phyloP scores from a whole-genome alignment of 306 rosid genomes.

The Ochetophila trinervis region DNA sequence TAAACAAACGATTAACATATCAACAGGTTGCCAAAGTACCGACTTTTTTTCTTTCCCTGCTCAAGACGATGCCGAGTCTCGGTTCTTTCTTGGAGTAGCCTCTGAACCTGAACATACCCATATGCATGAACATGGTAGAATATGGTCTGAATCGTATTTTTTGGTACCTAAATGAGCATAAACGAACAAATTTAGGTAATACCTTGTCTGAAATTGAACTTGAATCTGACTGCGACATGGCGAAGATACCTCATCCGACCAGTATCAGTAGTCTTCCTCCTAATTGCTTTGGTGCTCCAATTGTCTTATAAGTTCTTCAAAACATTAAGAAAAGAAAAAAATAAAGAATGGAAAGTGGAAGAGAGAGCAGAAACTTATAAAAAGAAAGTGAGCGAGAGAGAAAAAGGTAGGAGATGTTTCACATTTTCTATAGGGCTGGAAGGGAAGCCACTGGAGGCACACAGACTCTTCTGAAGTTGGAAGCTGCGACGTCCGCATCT shows the following conservation, averaged over 20 bases:
- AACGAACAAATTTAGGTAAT: too few species aligned
- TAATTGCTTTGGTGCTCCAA: conserved; percentile 3
- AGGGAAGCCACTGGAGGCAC: conserved; percentile 6
- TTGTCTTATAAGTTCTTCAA: neutral
- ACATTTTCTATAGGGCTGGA: conserved; percentile 11
- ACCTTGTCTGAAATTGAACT: conserved; percentile 8
- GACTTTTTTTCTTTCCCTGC: neutral
- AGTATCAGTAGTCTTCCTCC: conserved; percentile 5
- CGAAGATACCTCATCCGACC: conserved; percentile 10
- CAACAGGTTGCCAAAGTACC: too few species aligned
- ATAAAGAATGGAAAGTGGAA: neutral
- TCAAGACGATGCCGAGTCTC: neutral
- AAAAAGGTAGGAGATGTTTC: neutral
- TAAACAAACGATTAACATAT: too few species aligned
- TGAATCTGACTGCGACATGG: conserved; percentile 5
- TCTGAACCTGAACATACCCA: neutral
- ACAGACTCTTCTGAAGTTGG: conserved; percentile 17
- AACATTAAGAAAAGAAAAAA: neutral
- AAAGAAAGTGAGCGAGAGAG: neutral
- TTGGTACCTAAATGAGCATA: neutral
- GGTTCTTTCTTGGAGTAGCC: conserved; percentile 10
- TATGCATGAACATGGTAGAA: neutral
- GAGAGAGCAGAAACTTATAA: neutral
- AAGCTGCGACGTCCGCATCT: conserved; percentile 5
- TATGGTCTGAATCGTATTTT: neutral